Evolutionary conservation across 129 eudicot genomes (phyloP).

Genomic region (Flaveria robusta): DNA sequence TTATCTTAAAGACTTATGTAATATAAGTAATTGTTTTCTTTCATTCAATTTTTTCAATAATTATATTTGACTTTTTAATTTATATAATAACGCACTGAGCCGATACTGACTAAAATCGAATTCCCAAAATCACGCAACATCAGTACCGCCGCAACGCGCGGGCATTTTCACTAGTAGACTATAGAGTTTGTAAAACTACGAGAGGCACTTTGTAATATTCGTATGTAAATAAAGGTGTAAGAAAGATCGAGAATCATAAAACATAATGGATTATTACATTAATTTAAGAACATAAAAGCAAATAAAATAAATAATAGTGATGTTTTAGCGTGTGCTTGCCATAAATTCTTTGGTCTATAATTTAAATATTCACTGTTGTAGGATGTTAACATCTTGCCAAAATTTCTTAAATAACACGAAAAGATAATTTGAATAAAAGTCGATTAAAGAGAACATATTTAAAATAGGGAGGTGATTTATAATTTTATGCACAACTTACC

Average conservation of each 20-base stretch:
- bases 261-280: constrained; percentile 21
- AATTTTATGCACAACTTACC: background rate
- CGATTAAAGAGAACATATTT: background rate
- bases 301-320: background rate
- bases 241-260: constrained; percentile 42
- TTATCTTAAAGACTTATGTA: too few species aligned
- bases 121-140: too few species aligned
- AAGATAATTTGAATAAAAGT: background rate
- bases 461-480: background rate
- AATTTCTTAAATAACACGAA: background rate
- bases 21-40: too few species aligned
- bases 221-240: background rate
- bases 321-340: constrained; percentile 28
- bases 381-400: constrained; percentile 23
- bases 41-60: too few species aligned
- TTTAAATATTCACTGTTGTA: constrained; percentile 17
- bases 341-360: constrained; percentile 8
- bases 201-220: background rate
- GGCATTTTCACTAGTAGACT: too few species aligned
- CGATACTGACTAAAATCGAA: too few species aligned
- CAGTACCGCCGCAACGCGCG: too few species aligned
- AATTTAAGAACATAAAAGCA: background rate
- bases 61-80: too few species aligned
- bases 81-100: too few species aligned
- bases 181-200: background rate